These are phyloP conservation scores for Dendrocalamus sinicus DNA, from an alignment of 176 grass and related monocot genomes.

Conservation along the genomic window DNA sequence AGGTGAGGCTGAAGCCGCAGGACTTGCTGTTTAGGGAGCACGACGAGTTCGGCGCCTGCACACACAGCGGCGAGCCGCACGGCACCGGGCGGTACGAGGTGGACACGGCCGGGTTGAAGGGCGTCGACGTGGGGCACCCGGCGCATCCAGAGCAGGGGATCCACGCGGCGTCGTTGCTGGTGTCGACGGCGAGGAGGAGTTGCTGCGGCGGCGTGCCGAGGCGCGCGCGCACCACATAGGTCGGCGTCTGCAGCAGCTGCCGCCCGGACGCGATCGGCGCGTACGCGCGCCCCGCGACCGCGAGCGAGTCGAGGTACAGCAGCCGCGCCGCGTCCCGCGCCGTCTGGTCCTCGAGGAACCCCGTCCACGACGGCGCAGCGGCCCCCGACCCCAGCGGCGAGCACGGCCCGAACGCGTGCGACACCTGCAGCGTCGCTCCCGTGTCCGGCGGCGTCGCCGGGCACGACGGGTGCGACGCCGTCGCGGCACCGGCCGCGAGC, in stretches of 20 bases:
- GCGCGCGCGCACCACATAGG: constrained; percentile 78
- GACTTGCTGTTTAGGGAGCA: constrained; percentile 43
- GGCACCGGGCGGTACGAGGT: constrained; percentile 51
- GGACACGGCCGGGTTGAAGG: constrained; percentile 56
- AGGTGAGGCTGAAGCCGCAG: constrained; percentile 77
- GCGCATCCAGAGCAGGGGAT: constrained; percentile 72
- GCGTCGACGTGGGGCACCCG: constrained; percentile 54
- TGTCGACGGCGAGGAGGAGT: constrained; percentile 84
- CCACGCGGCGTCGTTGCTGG: constrained; percentile 84
- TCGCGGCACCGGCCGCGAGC: neutral
- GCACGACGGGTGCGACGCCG: constrained; percentile 38
- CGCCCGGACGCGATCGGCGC: constrained; percentile 77
- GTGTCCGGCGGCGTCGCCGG: constrained; percentile 58
- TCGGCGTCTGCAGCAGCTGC: constrained; percentile 80
- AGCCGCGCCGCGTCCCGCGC: constrained; percentile 66
- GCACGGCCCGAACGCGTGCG: constrained; percentile 68
- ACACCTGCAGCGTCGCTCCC: constrained; percentile 59
- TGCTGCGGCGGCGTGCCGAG: constrained; percentile 74
- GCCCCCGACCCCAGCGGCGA: constrained; percentile 44
- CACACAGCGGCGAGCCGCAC: constrained; percentile 66
- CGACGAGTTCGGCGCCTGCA: constrained; percentile 54
- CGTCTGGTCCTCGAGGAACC: constrained; percentile 56
- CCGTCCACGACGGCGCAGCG: constrained; percentile 52
- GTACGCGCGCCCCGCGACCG: constrained; percentile 47
- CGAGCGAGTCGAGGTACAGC: constrained; percentile 66